These are phyloP conservation scores for Gynostemma pentaphyllum DNA, from an alignment of 306 rosid species.

Conservation along the genomic window DNA sequence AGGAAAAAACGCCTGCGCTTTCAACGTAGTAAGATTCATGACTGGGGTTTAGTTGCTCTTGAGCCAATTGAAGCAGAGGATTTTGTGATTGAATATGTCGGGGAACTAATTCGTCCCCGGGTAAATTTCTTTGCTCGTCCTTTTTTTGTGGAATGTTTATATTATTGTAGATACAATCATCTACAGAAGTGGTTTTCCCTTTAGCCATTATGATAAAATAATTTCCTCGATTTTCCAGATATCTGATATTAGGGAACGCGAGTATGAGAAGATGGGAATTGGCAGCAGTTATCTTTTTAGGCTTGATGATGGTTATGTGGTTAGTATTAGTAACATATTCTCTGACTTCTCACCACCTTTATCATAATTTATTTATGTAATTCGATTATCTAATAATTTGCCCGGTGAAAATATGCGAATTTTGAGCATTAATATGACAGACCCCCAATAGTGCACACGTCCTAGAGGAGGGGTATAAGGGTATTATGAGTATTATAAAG, in stretches of 20 bases:
- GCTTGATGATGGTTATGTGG: conserved; percentile 98
- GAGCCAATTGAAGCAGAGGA: conserved; percentile 96
- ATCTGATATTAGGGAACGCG: conserved; percentile 90
- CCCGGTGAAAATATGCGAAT: background rate
- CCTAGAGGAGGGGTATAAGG: too few species aligned
- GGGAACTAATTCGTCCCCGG: conserved; percentile 91
- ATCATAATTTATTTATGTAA: background rate
- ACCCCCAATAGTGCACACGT: too few species aligned
- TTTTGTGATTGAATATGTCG: conserved; percentile 92
- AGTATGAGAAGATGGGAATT: conserved; percentile 88
- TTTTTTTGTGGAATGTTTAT: background rate
- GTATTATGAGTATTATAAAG: too few species aligned
- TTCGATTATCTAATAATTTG: background rate
- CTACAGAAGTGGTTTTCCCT: background rate
- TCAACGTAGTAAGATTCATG: conserved; percentile 94
- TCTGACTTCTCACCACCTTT: background rate
- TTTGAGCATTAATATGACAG: background rate
- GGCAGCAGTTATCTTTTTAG: conserved; percentile 98
- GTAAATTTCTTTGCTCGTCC: conserved; percentile 25
- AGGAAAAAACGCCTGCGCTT: conserved; percentile 76
- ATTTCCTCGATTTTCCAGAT: conserved; percentile 38
- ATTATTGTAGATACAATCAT: background rate
- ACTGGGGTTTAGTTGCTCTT: conserved; percentile 95
- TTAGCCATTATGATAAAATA: background rate
- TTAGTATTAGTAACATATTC: conserved; percentile 31